Evolutionary conservation across 2,329 filamentous ascomycete genomes (phyloP), one percentile per base, ranked within the genome.

Genomic region (Cryphonectria radicalis): DNA sequence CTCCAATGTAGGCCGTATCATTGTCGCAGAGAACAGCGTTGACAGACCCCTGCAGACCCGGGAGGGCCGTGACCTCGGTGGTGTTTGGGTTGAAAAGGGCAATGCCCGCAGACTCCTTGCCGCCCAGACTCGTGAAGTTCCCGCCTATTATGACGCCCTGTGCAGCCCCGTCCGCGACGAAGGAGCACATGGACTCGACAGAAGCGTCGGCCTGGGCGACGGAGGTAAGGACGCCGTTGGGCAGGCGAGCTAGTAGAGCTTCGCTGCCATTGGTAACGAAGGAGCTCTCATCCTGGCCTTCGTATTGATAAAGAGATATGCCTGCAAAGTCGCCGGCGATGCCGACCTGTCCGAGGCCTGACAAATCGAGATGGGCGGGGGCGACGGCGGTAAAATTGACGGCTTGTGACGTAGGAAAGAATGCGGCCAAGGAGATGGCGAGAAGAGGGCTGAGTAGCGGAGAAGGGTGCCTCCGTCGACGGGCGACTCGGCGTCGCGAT

Each of bases 81-180:
- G 90, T 91, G 74, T 89, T 88, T 4, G 93, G 89, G 79, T 98
- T 89, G 82, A 95, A 94, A 63, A 97, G 80, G 35, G 95, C 96
- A 70, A 97, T 89, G 62, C 93, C 93, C 68, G 90, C 90, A 2
- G 94, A 93, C 77, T 93, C 84, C 70, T 91, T 87, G 71, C 90
- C 90, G 72, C 91, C 93, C 73, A 99, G 83, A 80, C 93, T 97
- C 43, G 96, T 98, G 79, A 99, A 99, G 83, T 98, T 98, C 64
- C 96, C 96, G 70, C 93, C 96, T 22, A 99, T 88, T 64, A 98
- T 88, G 40, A 98, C 88, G 57, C 92, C 91, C n/a, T 88, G 85
- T 70, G 91, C 82, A 7, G 85, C 87, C 74, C 92, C 92, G 80
- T 93, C 87, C 76, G 86, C 83, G 67, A 90, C 85, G 76, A 95